Evolutionary conservation across 2,329 filamentous ascomycete species (phyloP), one percentile per base, ranked within the genome.

Genomic region (Colletotrichum shisoi): DNA sequence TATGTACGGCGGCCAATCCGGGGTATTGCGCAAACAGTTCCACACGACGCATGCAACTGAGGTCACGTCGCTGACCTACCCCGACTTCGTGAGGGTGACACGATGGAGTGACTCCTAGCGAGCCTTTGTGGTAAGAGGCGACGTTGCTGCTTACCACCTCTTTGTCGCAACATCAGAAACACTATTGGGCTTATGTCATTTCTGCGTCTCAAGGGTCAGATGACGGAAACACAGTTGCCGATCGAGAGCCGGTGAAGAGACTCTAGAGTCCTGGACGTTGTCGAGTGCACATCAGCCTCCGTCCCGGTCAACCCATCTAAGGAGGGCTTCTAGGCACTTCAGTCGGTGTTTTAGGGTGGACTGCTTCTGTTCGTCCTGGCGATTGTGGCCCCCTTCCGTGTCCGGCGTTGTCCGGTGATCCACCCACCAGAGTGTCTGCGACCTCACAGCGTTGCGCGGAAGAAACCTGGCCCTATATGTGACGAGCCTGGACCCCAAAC

Each of bases 91-190:
- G 27, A 21, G 44, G 34, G 37, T 31, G 45, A 39, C 21, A 21
- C 21, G 3, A n/a, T 11, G 44, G 44, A 37, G 37, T 21, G 45
- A 39, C 21, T 34, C 21, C 6, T 21, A 13, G 44, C 3, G 13
- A 27, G 31, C 13, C 19, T 40, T 27, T 19, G 31, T 34, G 31
- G 39, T 19, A 37, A 21, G 44, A 57, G 13, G 6, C 11, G 17
- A 45, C 39, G 13, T 24, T 40, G 24, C 49, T 21, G 56, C 62
- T 64, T 60, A 64, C 62, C 62, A 64, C 57, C 54, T 59, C 15
- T 17, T 34, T 2, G 3, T 7, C 34, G 44, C 17, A 15, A 48
- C 4, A 9, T 12, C 31, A 17, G 13, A 15, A 11, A 46, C 12
- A 42, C 3, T 9, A n/a, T 42, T 3, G 27, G 40, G 48, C 62